Evolutionary conservation across 78 protist species (phyloP).

Genomic region (Trichosphaerium sp.): DNA sequence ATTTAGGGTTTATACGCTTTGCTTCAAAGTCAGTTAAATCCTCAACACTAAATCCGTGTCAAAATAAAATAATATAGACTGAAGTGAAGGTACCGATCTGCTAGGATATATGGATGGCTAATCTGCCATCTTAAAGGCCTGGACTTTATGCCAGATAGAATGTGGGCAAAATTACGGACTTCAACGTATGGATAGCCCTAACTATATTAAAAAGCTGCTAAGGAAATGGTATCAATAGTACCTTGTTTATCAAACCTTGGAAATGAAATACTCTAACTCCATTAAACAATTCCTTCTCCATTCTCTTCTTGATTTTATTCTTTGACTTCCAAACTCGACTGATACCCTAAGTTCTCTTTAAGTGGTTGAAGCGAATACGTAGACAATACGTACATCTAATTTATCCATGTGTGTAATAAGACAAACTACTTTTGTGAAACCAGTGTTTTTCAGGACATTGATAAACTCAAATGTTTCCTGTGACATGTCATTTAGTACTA

Average conservation of each 20-base stretch:
- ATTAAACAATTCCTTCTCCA: too few species aligned
- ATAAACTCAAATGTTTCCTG: constrained; percentile 97
- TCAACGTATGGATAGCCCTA: constrained; percentile 71
- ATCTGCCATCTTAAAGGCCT: constrained; percentile 87
- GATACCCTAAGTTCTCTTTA: neutral
- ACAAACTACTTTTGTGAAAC: constrained; percentile 94
- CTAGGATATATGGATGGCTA: constrained; percentile 89
- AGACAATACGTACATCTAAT: constrained; percentile 20
- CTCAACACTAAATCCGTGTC: constrained; percentile 59
- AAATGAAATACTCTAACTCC: neutral
- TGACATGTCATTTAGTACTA: neutral
- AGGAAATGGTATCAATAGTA: neutral
- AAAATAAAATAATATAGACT: too few species aligned
- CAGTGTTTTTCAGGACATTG: constrained; percentile 91
- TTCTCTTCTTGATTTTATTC: too few species aligned
- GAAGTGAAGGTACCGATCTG: constrained; percentile 82
- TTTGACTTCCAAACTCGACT: neutral
- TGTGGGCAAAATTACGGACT: constrained; percentile 87
- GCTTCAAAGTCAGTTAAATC: constrained; percentile 84
- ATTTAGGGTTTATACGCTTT: constrained; percentile 38
- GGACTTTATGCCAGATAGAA: constrained; percentile 81
- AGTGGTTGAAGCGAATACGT: neutral
- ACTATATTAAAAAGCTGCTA: neutral
- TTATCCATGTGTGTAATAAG: constrained; percentile 95
- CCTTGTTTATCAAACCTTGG: neutral